Evolutionary conservation across 2,329 filamentous ascomycete species (phyloP), one percentile per base, ranked within the genome.

Genomic region (Trichophaea hybrida): DNA sequence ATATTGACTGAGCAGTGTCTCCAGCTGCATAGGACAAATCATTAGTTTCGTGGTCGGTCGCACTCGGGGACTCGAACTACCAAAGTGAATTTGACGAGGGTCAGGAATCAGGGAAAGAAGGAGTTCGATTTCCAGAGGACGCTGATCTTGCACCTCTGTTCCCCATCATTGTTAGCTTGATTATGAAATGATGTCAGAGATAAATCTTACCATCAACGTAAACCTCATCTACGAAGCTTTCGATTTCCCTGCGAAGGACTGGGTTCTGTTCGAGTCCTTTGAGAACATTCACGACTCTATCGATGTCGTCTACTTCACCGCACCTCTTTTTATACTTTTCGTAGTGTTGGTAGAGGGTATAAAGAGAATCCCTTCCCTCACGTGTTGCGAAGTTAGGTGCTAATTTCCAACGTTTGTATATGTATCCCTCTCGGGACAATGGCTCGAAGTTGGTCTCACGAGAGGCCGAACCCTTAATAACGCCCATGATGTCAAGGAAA

Each of bases 401-500:
- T 12, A 12, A 12, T 15, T 43, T 43, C 10, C 10, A 43, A 43
- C 38, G 38, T 12, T 15, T 15, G 38, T 15, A 12, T 15, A 43
- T 43, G 38, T 43, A 43, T 43, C 1, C 38, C 3, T 43, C 38
- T 43, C 15, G 10, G 10, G 38, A 60, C 61, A 69, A 32, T 61
- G 64, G n/a, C 57, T 58, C 6, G 64, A 59, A 5, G 66, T 68
- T 13, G 31, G 31, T 46, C 65, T 63, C 2, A 37, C 48, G 1
- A 55, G 57, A 59, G 34, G 53, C 48, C 1, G 67, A 70, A 10
- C 69, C 69, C 52, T 70, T 70, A 7, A 71, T 68, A 1, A 70
- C 65, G 24, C 68, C 68, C 64, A 71, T 70, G 5, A 71, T 71
- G 31, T 71, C 70, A 1, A 68, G 64, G 49, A 70, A 70, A 2